Evolutionary conservation across 495 filamentous ascomycete genomes (phyloP), one percentile per base, ranked within the genome.

Genomic region (Penicillium ochrochloron): DNA sequence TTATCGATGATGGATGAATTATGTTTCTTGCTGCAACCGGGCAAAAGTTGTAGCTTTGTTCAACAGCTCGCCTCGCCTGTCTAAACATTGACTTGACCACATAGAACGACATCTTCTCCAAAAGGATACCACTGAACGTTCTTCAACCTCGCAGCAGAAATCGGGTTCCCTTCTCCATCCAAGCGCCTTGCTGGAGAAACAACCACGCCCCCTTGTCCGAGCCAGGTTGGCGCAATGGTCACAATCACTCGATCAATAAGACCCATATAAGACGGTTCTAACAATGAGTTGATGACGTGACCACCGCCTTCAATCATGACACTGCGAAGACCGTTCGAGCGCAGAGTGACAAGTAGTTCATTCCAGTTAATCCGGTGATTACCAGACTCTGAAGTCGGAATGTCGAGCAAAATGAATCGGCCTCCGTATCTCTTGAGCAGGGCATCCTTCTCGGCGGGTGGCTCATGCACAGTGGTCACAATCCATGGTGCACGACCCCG

Each of bases 301-400:
- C 85, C 92, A 5, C 93, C 93, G 0, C 93, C 93, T 70, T 97
- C 93, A 41, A 97, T 79, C 93, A 97, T 97, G 6, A 97, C 81
- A 68, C 91, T 94, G 17, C 74, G 69, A 46, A 96, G 74, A 3
- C 89, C 88, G 57, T 90, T 79, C 6, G 51, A 66, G 42, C 66
- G 71, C 6, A 95, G 71, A 19, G 71, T 77, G 25, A 68, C 64
- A 17, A 95, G 73, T 11, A 96, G 76, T 33, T 76, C 75, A n/a
- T 64, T 70, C 93, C 92, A 96, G 61, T 83, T 77, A 53, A 83
- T 76, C 7, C 68, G 53, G 21, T 74, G 70, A 14, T 53, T 46
- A 14, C 68, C 65, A 19, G 46, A 51, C 5, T 66, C 64, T 3
- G 64, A 58, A 15, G 37, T 57, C 2, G 31, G 10, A 39, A 74